Percentiles rank a stretch among this genome's conserved stretches.
phyloP scores from a whole-genome alignment of 495 filamentous ascomycete genomes.

The Neurospora sp. region DNA sequence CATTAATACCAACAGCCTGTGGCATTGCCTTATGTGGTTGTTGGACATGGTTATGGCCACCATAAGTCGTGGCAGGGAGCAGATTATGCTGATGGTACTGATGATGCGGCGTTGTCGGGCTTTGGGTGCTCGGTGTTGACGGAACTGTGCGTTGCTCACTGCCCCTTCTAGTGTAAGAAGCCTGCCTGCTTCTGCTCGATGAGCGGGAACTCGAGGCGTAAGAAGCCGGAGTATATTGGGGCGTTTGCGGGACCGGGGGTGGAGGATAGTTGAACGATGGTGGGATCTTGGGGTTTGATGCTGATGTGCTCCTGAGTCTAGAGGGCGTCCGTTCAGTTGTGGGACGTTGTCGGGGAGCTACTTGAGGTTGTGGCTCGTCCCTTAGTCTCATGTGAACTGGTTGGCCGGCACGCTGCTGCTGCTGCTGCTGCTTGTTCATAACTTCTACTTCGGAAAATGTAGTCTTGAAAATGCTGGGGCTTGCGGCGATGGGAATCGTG shows the following conservation, averaged over 20 bases:
- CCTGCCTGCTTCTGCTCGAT: background rate
- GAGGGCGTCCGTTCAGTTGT: constrained; percentile 41
- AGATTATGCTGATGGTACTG: background rate
- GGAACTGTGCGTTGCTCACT: background rate
- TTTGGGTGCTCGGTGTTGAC: background rate
- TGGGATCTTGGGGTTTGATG: constrained; percentile 11
- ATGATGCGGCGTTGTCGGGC: background rate
- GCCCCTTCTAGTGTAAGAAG: background rate
- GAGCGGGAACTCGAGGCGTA: background rate
- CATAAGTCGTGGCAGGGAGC: background rate
- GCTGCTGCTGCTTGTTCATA: background rate
- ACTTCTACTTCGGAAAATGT: constrained; percentile 1
- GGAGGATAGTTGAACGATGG: background rate
- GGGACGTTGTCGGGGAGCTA: constrained; percentile 38
- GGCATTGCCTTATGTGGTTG: background rate
- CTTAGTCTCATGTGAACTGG: constrained; percentile 8
- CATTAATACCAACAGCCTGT: background rate
- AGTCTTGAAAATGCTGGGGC: constrained; percentile 18
- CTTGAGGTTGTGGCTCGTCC: constrained; percentile 23
- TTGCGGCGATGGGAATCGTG: constrained; percentile 18
- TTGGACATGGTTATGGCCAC: background rate
- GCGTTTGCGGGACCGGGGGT: background rate
- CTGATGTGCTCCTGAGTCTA: constrained; percentile 37
- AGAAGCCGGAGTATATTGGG: background rate
- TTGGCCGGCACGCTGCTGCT: background rate